A percentile compares a stretch with the other conserved stretches of the same genome.
Conservation (phyloP, 768 basidiomycete species). For the Naganishia randhawae region DNA sequence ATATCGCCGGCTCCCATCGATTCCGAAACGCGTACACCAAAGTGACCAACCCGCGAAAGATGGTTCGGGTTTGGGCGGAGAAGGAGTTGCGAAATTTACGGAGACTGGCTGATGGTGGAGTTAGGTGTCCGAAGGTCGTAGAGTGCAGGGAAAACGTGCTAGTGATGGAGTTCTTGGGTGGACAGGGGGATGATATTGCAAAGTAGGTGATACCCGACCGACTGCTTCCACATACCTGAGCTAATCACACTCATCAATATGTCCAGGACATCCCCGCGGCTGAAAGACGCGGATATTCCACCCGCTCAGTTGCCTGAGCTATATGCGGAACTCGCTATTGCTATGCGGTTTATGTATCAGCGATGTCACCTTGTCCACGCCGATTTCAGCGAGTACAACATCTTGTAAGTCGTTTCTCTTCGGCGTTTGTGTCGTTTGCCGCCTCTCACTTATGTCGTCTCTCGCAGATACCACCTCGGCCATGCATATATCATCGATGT, state of each 20-base stretch:
- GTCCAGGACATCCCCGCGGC: constrained; percentile 78
- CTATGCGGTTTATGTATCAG: constrained; percentile 78
- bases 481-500: constrained; percentile 95
- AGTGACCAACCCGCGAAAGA: constrained; percentile 84
- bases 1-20: constrained; percentile 92
- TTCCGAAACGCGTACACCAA: constrained; percentile 75
- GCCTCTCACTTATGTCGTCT: background rate
- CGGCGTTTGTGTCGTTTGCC: background rate
- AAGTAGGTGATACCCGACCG: constrained; percentile 4
- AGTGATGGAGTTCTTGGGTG: constrained; percentile 87
- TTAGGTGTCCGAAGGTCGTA: constrained; percentile 79
- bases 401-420: constrained; percentile 59
- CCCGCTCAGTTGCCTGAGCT: constrained; percentile 58
- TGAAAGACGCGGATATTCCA: constrained; percentile 78
- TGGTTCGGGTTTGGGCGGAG: constrained; percentile 98
- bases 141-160: constrained; percentile 96
- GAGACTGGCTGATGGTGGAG: constrained; percentile 73
- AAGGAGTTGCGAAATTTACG: constrained; percentile 97
- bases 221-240: background rate
- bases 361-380: constrained; percentile 92
- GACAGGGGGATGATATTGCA: constrained; percentile 13
- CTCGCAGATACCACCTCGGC: constrained; percentile 51
- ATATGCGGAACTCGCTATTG: constrained; percentile 75
- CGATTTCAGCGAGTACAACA: constrained; percentile 96
- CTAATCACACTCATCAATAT: background rate